Base-by-base conservation (phyloP, 2,329 filamentous ascomycete genomes). In the Pseudogymnoascus sp. region DNA sequence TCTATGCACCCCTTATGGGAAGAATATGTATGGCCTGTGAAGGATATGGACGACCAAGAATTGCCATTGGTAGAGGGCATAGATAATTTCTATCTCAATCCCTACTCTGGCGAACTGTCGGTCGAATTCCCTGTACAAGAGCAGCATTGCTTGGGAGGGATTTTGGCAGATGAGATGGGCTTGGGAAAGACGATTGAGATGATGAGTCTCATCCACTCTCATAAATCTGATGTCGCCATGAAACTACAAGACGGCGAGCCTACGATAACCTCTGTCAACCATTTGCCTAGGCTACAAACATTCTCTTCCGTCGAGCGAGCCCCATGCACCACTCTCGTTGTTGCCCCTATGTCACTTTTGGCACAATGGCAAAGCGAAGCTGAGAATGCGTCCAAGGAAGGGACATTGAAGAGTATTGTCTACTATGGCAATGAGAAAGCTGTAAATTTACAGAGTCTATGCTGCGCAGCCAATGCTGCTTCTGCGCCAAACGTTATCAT, bases 1-100 rank as follows among this genome's bases (percentile, higher is more conserved):
- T 97, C 92, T 0, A 96, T 99, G 91, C 93, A 99, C 75, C 95
- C 95, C 0, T 76, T 99, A 0, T 99, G 95, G 95, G 95, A 99
- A 76, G 91, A 97, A 73, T 99, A 99, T 70, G 74, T 78, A 1
- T 99, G 93, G 92, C 95, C 95, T 0, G 79, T 79, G 0, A 92
- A 93, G 72, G 95, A 99, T 75, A 87, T 89, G 39, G 90, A 97
- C 68, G 93, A 95, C 68, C 85, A 89, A 45, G 84, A 88, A 4
- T 72, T 97, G 10, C 86, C 88, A 0, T 72, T 73, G 16, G 80
- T 95, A 6, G 78, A 84, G 8, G 84, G 82, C 2, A 86, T 92
- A 69, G 75, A 84, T 6, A 85, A 83, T 65, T 99, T 99, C 71
- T 99, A 97, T 69, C 88, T 97, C 70, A 99, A 99, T 70, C 93